phyloP scores from a whole-genome alignment of 2,329 filamentous ascomycete species.

The Talaromyces sp. region DNA sequence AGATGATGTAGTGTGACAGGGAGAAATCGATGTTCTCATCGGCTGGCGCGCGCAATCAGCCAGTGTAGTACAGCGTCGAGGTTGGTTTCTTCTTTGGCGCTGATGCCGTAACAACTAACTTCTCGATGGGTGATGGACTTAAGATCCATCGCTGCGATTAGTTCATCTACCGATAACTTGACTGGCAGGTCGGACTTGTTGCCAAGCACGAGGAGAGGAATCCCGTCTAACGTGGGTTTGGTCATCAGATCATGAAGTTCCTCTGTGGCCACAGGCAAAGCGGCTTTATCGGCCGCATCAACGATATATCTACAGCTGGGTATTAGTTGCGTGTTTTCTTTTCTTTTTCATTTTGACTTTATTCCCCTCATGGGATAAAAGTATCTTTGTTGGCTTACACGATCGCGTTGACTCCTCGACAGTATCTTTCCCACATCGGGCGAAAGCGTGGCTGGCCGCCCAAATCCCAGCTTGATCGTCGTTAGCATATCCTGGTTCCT shows the following conservation, averaged over 20 bases:
- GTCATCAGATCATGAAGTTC: slow-evolving; percentile 88
- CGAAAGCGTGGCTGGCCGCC: slow-evolving; percentile 96
- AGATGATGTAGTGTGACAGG: background rate
- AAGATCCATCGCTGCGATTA: slow-evolving; percentile 90
- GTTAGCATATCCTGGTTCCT: slow-evolving; percentile 16
- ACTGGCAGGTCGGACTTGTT: slow-evolving; percentile 97
- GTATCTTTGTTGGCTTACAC: slow-evolving; percentile 58
- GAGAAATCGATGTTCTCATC: slow-evolving; percentile 50
- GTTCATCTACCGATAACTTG: slow-evolving; percentile 88
- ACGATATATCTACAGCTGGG: slow-evolving; percentile 73
- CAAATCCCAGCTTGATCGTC: slow-evolving; percentile 75
- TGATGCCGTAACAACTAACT: slow-evolving; percentile 98
- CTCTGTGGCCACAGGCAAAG: slow-evolving; percentile 82
- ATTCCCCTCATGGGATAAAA: background rate
- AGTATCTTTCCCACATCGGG: slow-evolving; percentile 99
- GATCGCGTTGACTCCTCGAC: slow-evolving; percentile 94
- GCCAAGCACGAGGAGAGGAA: slow-evolving; percentile 88
- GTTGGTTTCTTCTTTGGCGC: slow-evolving; percentile 98
- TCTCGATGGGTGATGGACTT: slow-evolving; percentile 88
- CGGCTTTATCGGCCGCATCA: slow-evolving; percentile 83
- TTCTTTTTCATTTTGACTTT: slow-evolving; percentile 2
- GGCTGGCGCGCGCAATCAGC: slow-evolving; percentile 85
- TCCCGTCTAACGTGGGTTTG: slow-evolving; percentile 81
- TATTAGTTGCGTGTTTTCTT: background rate
- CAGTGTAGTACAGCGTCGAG: slow-evolving; percentile 95